Percentiles rank a stretch among this genome's conserved stretches.
phyloP scores from a whole-genome alignment of 139 green algal species.

The Tetraselmis chui region DNA sequence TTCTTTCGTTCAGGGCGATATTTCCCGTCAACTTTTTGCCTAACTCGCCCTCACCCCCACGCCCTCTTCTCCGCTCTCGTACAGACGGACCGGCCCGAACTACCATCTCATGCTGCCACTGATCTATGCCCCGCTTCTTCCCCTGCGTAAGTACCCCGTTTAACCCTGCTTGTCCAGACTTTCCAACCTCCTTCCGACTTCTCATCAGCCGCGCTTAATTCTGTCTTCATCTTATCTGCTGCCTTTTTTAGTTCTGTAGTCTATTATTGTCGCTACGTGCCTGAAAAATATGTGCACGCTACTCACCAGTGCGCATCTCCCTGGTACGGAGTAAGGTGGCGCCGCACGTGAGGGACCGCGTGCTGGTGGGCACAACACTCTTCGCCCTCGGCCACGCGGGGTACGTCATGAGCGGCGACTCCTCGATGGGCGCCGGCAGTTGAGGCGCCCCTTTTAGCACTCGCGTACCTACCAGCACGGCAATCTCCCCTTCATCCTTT shows the following conservation, averaged over 20 bases:
- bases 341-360: background rate
- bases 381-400: background rate
- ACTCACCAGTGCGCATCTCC: background rate
- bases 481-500: too few species aligned
- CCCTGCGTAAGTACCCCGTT: background rate
- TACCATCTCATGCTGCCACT: background rate
- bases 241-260: too few species aligned
- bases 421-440: background rate
- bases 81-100: background rate
- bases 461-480: too few species aligned
- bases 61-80: background rate
- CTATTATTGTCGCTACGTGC: too few species aligned
- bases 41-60: background rate
- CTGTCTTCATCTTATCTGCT: too few species aligned
- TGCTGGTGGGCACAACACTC: background rate
- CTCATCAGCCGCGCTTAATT: too few species aligned
- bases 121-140: background rate
- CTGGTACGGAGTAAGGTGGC: background rate
- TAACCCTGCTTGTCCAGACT: background rate
- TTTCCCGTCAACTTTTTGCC: background rate
- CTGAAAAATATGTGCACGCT: too few species aligned
- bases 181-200: background rate
- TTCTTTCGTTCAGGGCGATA: background rate
- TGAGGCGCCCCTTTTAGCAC: too few species aligned
- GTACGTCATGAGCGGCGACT: background rate